Conservation (phyloP, 441 rosid species). For the Populus hybrid region DNA sequence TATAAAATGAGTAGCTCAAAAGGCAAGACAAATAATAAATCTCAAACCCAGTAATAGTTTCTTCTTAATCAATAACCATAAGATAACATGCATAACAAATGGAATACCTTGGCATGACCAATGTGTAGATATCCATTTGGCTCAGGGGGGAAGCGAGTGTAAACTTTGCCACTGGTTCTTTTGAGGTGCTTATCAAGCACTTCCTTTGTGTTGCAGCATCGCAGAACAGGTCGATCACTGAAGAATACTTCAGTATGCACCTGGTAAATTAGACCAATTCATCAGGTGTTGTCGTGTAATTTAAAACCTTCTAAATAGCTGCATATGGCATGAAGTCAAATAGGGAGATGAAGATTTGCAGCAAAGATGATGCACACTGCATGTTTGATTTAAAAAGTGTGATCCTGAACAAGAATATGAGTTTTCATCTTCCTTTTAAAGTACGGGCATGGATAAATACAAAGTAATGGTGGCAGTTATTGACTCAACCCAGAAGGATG, state of each 20-base stretch:
- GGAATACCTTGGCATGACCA: conserved; percentile 94
- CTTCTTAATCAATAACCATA: conserved; percentile 2
- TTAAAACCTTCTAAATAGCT: neutral
- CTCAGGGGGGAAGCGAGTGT: conserved; percentile 52
- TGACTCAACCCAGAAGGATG: neutral
- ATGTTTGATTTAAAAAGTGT: neutral
- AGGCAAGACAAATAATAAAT: conserved; percentile 7
- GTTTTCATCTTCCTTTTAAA: neutral
- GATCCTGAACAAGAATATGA: neutral
- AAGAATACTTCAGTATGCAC: conserved; percentile 86
- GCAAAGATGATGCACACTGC: neutral
- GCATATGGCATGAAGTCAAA: neutral
- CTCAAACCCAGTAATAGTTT: neutral
- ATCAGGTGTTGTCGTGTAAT: neutral
- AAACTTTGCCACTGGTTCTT: conserved; percentile 79
- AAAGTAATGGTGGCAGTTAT: neutral
- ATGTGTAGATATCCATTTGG: conserved; percentile 98
- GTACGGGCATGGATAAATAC: neutral
- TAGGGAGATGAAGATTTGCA: neutral
- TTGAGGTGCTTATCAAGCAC: conserved; percentile 78
- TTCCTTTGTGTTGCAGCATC: conserved; percentile 82
- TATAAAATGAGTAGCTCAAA: neutral
- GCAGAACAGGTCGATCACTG: conserved; percentile 69
- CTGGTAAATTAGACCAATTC: conserved; percentile 30
- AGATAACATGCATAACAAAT: conserved; percentile 6